Evolutionary conservation across 768 basidiomycete species (phyloP).

Genomic region (Pleurotus ostreatus): DNA sequence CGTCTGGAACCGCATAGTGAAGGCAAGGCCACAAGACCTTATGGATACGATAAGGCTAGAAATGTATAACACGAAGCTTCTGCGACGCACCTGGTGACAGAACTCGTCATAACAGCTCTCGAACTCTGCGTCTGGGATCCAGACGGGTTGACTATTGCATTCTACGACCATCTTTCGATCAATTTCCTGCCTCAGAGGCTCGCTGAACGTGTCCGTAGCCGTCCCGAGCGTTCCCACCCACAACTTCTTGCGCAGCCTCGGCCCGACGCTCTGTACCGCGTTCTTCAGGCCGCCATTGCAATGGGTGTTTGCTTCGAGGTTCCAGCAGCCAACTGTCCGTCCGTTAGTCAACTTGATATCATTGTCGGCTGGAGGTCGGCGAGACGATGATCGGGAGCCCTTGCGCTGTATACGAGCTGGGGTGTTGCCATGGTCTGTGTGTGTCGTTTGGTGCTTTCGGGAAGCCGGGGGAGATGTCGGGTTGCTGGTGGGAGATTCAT

Average conservation of each 20-base stretch:
- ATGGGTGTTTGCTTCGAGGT: conserved; percentile 57
- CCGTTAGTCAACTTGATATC: conserved; percentile 6
- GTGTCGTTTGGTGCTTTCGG: conserved; percentile 49
- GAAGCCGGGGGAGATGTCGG: conserved; percentile 17
- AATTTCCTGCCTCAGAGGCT: conserved; percentile 52
- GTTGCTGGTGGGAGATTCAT: background rate
- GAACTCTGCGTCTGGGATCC: conserved; percentile 81
- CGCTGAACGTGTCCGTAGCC: conserved; percentile 59
- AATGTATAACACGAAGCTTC: conserved; percentile 14
- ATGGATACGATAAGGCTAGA: conserved; percentile 18
- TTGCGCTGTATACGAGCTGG: conserved; percentile 45
- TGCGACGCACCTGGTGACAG: conserved; percentile 65
- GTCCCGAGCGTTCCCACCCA: conserved; percentile 77
- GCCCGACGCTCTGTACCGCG: conserved; percentile 66
- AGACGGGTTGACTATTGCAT: conserved; percentile 49
- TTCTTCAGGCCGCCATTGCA: conserved; percentile 85
- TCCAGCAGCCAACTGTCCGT: conserved; percentile 31
- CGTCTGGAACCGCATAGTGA: conserved; percentile 84
- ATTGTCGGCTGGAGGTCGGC: conserved; percentile 22
- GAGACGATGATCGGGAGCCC: conserved; percentile 48
- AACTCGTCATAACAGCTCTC: conserved; percentile 80
- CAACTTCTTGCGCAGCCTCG: conserved; percentile 42
- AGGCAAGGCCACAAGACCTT: conserved; percentile 82
- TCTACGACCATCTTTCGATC: conserved; percentile 44
- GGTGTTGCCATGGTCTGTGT: conserved; percentile 30